Evolutionary conservation across 1,139 yeast genomes (phyloP), one percentile per base, ranked within the genome.

Genomic region (Candida sojae): DNA sequence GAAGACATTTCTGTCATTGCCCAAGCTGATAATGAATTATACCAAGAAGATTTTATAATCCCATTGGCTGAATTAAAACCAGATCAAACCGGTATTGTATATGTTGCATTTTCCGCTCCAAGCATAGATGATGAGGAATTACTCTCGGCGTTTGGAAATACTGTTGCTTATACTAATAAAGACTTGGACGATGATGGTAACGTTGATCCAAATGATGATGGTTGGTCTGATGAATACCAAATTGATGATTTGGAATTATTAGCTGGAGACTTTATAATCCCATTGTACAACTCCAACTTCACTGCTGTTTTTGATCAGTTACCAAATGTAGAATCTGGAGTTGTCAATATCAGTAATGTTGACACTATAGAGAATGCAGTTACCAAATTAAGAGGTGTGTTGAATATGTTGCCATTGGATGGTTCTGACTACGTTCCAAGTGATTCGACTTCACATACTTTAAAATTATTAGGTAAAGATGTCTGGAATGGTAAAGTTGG

Each of bases 221-320:
- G 97, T 3, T 90, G 86, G 80, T 86, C 88, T 51, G 99, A 93
- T 66, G 97, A 91, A 68, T 93, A 92, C 69, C 95, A 87, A 64
- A 81, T 93, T 56, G 97, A 92, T 65, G 87, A 87, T 53, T 75
- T 92, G 63, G 85, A 82, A 51, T 64, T 93, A 47, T 73, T 72
- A 36, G 87, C 95, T 11, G 96, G 97, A 43, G 97, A 91, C 66
- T 93, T 85, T 68, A 77, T 91, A 48, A 69, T 72, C 48, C 96
- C 97, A 46, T 77, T 90, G 31, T 91, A 83, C 65, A 82, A 87
- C 54, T 89, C 95, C 47, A 83, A 84, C 69, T 92, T 92, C 64
- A 81, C 87, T 6, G 75, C 81, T 46, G 71, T 82, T 35, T 92
- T 87, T 76, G 96, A 89, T 59, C 89, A 83, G 65, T 77, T 92